Evolutionary conservation across 2,329 filamentous ascomycete species (phyloP).

Genomic region (Zarea fungicola): DNA sequence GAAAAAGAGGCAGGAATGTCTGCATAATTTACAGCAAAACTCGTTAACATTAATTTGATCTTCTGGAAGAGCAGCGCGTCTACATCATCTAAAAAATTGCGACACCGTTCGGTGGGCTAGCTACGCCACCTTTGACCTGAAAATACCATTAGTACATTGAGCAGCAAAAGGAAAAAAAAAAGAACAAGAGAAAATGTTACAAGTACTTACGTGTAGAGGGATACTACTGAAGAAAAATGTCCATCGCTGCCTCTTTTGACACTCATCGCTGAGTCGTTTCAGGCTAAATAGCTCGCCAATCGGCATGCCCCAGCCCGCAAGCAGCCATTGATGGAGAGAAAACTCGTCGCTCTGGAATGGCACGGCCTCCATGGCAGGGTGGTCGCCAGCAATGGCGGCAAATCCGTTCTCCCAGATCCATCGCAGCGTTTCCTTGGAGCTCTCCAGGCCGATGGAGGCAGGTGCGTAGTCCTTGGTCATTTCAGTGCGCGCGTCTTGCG

Average conservation of each 20-base stretch:
- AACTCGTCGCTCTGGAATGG: conserved; percentile 29
- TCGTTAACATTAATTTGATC: no score
- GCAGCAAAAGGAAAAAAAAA: no score
- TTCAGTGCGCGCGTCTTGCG: conserved; percentile 30
- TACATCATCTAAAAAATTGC: conserved; percentile 31
- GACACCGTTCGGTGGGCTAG: conserved; percentile 33
- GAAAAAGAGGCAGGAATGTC: conserved; percentile 36
- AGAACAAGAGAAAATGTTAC: no score
- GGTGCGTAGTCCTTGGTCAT: conserved; percentile 27
- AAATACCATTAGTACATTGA: background rate
- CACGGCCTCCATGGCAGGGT: conserved; percentile 47
- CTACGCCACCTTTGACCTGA: conserved; percentile 31
- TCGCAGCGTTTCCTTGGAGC: conserved; percentile 40
- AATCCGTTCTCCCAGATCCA: conserved; percentile 56
- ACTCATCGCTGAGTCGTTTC: conserved; percentile 32
- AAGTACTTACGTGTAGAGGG: conserved; percentile 29
- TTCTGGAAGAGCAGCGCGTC: no score
- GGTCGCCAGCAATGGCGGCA: conserved; percentile 51
- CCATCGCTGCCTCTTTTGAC: conserved; percentile 28
- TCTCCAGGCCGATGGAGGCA: conserved; percentile 39
- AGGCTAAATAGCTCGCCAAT: conserved; percentile 46
- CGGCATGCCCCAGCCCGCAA: conserved; percentile 47
- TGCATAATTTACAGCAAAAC: background rate
- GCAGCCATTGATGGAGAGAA: conserved; percentile 38
- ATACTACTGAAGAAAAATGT: conserved; percentile 37